These are phyloP conservation scores for Prototheca wickerhamii DNA, from an alignment of 163 green algal species.

Conservation along the genomic window DNA sequence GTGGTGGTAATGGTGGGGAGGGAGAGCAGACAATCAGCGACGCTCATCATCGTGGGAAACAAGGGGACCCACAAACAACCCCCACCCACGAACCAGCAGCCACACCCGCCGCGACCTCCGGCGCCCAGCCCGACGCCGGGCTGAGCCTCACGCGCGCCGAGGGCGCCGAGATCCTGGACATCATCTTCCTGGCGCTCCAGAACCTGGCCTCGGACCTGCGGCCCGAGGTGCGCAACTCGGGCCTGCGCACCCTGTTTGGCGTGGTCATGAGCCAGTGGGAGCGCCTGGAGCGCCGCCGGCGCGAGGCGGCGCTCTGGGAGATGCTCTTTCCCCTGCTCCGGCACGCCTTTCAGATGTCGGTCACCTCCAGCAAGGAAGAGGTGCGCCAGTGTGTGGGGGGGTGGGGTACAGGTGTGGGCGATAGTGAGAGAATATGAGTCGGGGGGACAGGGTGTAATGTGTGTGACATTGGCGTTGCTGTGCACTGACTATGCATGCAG, in stretches of 20 bases:
- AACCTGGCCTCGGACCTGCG: slow-evolving; percentile 45
- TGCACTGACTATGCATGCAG: neutral
- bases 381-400: neutral
- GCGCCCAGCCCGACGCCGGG: neutral
- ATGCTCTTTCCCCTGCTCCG: slow-evolving; percentile 75
- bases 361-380: slow-evolving; percentile 50
- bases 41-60: too few species aligned
- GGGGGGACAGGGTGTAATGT: too few species aligned
- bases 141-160: slow-evolving; percentile 7
- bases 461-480: neutral
- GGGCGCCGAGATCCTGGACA: slow-evolving; percentile 44
- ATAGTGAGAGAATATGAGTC: too few species aligned
- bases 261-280: slow-evolving; percentile 60
- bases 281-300: slow-evolving; percentile 38
- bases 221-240: slow-evolving; percentile 80
- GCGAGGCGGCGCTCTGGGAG: slow-evolving; percentile 69
- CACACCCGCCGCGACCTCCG: too few species aligned
- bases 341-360: slow-evolving; percentile 59
- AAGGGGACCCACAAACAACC: too few species aligned
- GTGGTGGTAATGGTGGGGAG: neutral
- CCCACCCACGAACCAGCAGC: too few species aligned
- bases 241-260: slow-evolving; percentile 73
- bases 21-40: too few species aligned
- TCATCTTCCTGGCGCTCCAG: slow-evolving; percentile 45
- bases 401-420: too few species aligned